A percentile compares a stretch with the other conserved stretches of the same genome.
Evolutionary conservation across 306 rosid species (phyloP).

Genomic region (Prosopis cineraria): DNA sequence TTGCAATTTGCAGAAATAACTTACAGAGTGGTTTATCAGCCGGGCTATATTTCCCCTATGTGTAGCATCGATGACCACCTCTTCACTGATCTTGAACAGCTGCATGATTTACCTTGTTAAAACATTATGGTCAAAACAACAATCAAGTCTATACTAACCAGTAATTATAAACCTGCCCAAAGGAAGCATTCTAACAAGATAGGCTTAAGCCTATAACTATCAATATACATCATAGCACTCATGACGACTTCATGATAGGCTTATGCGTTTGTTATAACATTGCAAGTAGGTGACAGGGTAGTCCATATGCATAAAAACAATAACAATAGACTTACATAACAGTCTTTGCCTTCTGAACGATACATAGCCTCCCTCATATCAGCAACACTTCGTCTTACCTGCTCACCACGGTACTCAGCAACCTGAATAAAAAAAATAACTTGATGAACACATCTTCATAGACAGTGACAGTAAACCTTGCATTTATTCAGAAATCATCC

Average conservation of each 20-base stretch:
- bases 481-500: slow-evolving; percentile 8
- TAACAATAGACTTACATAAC: slow-evolving; percentile 71
- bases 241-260: slow-evolving; percentile 4
- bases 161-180: slow-evolving; percentile 24
- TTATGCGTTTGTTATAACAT: neutral
- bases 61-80: slow-evolving; percentile 89
- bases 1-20: slow-evolving; percentile 34
- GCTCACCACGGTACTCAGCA: slow-evolving; percentile 92
- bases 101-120: slow-evolving; percentile 48
- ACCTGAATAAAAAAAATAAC: slow-evolving; percentile 54
- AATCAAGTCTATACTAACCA: slow-evolving; percentile 18
- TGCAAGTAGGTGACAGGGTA: neutral
- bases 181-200: slow-evolving; percentile 16
- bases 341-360: slow-evolving; percentile 83
- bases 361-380: slow-evolving; percentile 85
- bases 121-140: slow-evolving; percentile 32
- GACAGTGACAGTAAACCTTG: slow-evolving; percentile 12
- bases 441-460: slow-evolving; percentile 32
- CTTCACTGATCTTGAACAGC: slow-evolving; percentile 99
- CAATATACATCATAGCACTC: slow-evolving; percentile 6
- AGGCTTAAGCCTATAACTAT: neutral
- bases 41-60: slow-evolving; percentile 87
- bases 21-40: slow-evolving; percentile 90
- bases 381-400: slow-evolving; percentile 81
- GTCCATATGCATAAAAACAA: slow-evolving; percentile 10